A percentile compares a stretch with the other conserved stretches of the same genome.
These are phyloP conservation scores for Ceratobasidium papillatum DNA, from an alignment of 1,284 basidiomycete species.

Conservation along the genomic window DNA sequence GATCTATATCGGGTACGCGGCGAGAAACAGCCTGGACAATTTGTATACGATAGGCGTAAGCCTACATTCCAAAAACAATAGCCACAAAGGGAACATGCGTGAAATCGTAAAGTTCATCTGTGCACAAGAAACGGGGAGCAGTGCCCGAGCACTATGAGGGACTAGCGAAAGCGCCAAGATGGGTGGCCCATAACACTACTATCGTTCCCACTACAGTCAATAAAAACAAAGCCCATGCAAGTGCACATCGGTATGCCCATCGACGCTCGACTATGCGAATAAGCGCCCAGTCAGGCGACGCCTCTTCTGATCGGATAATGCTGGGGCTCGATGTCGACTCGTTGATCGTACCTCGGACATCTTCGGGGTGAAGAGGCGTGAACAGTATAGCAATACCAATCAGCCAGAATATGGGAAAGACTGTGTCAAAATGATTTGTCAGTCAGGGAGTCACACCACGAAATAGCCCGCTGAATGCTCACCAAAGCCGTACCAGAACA, in stretches of 20 bases:
- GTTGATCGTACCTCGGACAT: not conserved
- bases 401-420: slow-evolving; percentile 41
- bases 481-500: slow-evolving; percentile 43
- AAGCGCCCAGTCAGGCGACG: not conserved
- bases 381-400: slow-evolving; percentile 35
- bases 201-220: not conserved
- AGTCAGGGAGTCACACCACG: not conserved
- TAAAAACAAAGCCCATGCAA: not conserved
- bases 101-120: not conserved
- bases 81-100: not conserved
- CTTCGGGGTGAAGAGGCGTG: not conserved
- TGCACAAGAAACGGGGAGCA: not conserved
- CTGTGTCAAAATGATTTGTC: not conserved
- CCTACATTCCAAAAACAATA: too few relatives aligned
- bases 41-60: too few relatives aligned
- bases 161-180: not conserved
- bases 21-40: too few relatives aligned
- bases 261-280: not conserved
- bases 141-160: not conserved
- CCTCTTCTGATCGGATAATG: not conserved
- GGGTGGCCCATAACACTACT: not conserved
- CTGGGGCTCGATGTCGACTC: too few relatives aligned
- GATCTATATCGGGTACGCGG: too few relatives aligned
- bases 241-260: not conserved
- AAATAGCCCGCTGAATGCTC: slow-evolving; percentile 11